Conservation (phyloP, 2,329 filamentous ascomycete genomes). For the Ophiostoma novo-ulmi region DNA sequence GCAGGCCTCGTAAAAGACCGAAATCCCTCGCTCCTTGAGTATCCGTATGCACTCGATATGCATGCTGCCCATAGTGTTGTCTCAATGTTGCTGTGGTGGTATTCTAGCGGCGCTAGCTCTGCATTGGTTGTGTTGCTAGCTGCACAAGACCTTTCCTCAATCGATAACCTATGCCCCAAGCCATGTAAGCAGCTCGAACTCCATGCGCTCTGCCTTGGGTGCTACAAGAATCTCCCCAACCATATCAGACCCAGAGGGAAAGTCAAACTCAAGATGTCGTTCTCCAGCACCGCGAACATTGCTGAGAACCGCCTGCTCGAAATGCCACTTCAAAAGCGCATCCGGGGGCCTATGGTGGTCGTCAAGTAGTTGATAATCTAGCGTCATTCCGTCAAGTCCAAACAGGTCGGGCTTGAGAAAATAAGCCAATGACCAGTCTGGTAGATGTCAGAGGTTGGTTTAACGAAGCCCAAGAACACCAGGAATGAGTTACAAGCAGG, state of each 20-base stretch:
- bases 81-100: background rate
- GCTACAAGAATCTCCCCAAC: background rate
- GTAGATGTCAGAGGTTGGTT: too few species aligned
- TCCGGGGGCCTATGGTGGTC: background rate
- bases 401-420: too few species aligned
- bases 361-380: background rate
- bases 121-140: background rate
- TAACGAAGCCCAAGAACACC: too few species aligned
- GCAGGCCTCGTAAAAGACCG: background rate
- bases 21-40: too few species aligned
- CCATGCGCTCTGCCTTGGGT: background rate
- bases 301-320: background rate
- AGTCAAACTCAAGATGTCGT: background rate
- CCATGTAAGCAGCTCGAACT: background rate
- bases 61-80: background rate
- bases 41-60: background rate
- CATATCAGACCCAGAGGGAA: background rate
- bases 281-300: background rate
- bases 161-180: background rate
- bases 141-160: background rate
- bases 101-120: background rate
- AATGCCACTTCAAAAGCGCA: background rate
- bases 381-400: background rate
- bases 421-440: too few species aligned
- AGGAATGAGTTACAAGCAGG: too few species aligned